Evolutionary conservation across 805 yeast genomes (phyloP).

Genomic region (Nakazawaea ishiwadae): DNA sequence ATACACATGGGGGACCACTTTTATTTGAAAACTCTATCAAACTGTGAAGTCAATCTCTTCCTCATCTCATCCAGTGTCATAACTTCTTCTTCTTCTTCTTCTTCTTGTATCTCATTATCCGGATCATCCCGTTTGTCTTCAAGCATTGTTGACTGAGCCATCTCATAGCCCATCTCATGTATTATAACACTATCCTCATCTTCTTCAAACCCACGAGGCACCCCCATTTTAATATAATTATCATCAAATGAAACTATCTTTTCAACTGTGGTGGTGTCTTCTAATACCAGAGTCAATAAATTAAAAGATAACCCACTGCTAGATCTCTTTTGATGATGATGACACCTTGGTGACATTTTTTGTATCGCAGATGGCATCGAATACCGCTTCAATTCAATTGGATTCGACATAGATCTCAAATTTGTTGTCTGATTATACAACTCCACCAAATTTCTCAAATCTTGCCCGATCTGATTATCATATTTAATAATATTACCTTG

Average conservation of each 20-base stretch:
- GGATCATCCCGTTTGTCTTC: not conserved
- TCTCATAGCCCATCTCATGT: not conserved
- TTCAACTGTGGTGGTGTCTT: too few relatives aligned
- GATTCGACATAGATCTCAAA: conserved; percentile 4
- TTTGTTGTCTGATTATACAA: conserved; percentile 1
- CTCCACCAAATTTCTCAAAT: conserved; percentile 3
- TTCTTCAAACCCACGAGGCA: too few relatives aligned
- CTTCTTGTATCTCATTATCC: not conserved
- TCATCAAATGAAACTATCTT: conserved; percentile 6
- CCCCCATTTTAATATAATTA: too few relatives aligned
- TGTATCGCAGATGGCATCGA: conserved; percentile 1
- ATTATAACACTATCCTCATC: not conserved
- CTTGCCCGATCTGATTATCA: conserved; percentile 1
- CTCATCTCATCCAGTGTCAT: too few relatives aligned
- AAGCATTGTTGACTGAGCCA: conserved; percentile 6
- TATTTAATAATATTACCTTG: not conserved
- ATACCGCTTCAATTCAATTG: conserved; percentile 5
- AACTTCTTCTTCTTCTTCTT: not conserved
- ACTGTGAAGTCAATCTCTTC: too few relatives aligned
- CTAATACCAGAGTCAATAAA: conserved; percentile 6
- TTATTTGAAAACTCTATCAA: too few relatives aligned
- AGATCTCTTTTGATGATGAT: not conserved
- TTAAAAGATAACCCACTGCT: conserved; percentile 7
- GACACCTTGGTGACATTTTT: too few relatives aligned
- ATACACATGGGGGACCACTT: too few relatives aligned